phyloP scores from a whole-genome alignment of 2,329 filamentous ascomycete genomes.

The Colletotrichum tabaci region DNA sequence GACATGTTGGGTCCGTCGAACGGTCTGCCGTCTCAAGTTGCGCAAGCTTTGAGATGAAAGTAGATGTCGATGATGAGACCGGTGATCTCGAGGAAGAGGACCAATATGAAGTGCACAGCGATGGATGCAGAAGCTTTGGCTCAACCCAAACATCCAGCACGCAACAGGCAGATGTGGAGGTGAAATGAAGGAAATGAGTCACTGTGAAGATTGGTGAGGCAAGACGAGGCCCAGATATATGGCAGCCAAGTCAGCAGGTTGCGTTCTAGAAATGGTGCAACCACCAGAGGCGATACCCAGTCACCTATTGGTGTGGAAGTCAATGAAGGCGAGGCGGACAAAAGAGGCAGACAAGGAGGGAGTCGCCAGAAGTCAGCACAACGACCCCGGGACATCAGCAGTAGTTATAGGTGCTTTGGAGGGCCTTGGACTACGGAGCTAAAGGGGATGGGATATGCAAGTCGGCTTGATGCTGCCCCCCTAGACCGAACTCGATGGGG shows the following conservation, averaged over 20 bases:
- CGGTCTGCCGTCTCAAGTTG: conserved; percentile 18
- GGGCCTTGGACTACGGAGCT: conserved; percentile 33
- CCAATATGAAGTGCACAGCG: conserved; percentile 48
- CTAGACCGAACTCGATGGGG: conserved; percentile 35
- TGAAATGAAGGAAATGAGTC: conserved; percentile 56
- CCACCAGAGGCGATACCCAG: conserved; percentile 28
- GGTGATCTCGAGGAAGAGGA: conserved; percentile 42
- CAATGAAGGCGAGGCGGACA: conserved; percentile 48
- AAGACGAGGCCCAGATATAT: conserved; percentile 56
- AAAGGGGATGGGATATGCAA: conserved; percentile 39
- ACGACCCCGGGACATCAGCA: conserved; percentile 36
- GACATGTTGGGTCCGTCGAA: conserved; percentile 59
- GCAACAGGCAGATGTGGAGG: conserved; percentile 44
- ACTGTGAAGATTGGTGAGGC: conserved; percentile 61
- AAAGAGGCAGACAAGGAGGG: conserved; percentile 44
- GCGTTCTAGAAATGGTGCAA: conserved; percentile 44
- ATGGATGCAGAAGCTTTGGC: conserved; percentile 35
- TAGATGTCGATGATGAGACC: conserved; percentile 19
- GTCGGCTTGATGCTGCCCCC: conserved; percentile 38
- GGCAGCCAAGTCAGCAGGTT: conserved; percentile 44
- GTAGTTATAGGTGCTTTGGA: conserved; percentile 42
- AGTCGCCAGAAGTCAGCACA: conserved; percentile 31
- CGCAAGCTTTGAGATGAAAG: conserved; percentile 13
- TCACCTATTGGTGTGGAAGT: conserved; percentile 45
- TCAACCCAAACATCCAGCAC: conserved; percentile 33